A percentile compares a stretch with the other conserved stretches of the same genome.
Evolutionary conservation across 2,329 filamentous ascomycete genomes (phyloP).

Genomic region (Ceratocystis ficicola): DNA sequence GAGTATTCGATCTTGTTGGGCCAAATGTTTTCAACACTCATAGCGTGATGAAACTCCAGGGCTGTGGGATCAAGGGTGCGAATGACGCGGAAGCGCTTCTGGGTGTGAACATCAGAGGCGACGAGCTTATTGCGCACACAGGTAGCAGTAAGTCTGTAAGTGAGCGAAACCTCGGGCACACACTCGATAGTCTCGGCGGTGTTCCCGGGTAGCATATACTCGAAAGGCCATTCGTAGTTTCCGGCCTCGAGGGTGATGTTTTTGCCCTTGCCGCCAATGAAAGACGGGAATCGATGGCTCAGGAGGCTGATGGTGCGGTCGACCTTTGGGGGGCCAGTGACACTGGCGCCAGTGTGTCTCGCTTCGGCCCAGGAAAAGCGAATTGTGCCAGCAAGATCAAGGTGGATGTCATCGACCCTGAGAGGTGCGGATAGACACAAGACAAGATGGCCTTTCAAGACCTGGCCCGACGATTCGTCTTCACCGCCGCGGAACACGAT

Average conservation of each 20-base stretch:
- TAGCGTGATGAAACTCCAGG: slow-evolving; percentile 69
- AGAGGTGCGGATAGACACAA: slow-evolving; percentile 58
- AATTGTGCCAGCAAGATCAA: slow-evolving; percentile 58
- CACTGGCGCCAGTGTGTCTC: slow-evolving; percentile 17
- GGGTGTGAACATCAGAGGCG: slow-evolving; percentile 70
- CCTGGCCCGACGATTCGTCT: slow-evolving; percentile 61
- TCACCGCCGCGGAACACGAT: slow-evolving; percentile 66
- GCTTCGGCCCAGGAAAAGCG: slow-evolving; percentile 35
- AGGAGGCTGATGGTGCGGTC: slow-evolving; percentile 50
- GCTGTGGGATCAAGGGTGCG: slow-evolving; percentile 64
- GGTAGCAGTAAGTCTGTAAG: slow-evolving; percentile 83
- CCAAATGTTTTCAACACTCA: slow-evolving; percentile 97
- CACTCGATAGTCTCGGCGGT: slow-evolving; percentile 85
- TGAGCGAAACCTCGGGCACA: slow-evolving; percentile 70
- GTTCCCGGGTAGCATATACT: slow-evolving; percentile 57
- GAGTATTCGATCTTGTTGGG: slow-evolving; percentile 96
- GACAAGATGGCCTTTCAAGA: slow-evolving; percentile 61
- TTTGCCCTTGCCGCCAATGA: slow-evolving; percentile 45
- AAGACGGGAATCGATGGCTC: slow-evolving; percentile 56
- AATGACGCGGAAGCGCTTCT: slow-evolving; percentile 66
- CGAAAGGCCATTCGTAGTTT: slow-evolving; percentile 77
- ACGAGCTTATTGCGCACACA: slow-evolving; percentile 70
- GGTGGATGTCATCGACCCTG: slow-evolving; percentile 59
- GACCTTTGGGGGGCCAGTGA: slow-evolving; percentile 36
- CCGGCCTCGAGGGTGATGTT: slow-evolving; percentile 52